A percentile compares a stretch with the other conserved stretches of the same genome.
Evolutionary conservation across 1,139 yeast genomes (phyloP).

Genomic region (Zygosaccharomyces sapae): DNA sequence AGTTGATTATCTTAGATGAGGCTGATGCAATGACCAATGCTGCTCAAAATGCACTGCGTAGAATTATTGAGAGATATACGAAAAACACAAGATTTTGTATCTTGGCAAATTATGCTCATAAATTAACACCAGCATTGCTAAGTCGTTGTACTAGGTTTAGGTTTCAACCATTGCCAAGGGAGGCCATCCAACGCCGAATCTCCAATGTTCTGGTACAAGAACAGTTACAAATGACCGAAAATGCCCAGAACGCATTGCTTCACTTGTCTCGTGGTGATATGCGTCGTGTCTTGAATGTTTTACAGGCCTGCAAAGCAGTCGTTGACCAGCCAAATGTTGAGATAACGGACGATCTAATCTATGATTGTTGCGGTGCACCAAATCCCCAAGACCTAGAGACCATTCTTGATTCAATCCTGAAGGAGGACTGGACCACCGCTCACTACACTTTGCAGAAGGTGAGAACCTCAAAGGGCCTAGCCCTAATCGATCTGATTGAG

Average conservation of each 20-base stretch:
- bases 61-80: slow-evolving; percentile 90
- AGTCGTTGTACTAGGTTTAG: slow-evolving; percentile 95
- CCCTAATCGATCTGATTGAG: slow-evolving; percentile 75
- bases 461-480: slow-evolving; percentile 75
- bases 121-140: slow-evolving; percentile 86
- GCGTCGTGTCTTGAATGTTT: slow-evolving; percentile 89
- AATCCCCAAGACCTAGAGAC: slow-evolving; percentile 79
- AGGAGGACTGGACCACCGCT: slow-evolving; percentile 86
- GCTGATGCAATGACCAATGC: slow-evolving; percentile 99
- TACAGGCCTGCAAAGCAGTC: slow-evolving; percentile 91
- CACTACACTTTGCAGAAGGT: slow-evolving; percentile 58
- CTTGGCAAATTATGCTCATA: slow-evolving; percentile 93
- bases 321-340: slow-evolving; percentile 45
- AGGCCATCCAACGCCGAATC: slow-evolving; percentile 65
- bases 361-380: slow-evolving; percentile 95
- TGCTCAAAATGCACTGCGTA: slow-evolving; percentile 91
- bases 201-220: slow-evolving; percentile 67
- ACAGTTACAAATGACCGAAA: slow-evolving; percentile 50
- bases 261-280: slow-evolving; percentile 83
- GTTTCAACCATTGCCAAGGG: slow-evolving; percentile 72
- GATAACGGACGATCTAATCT: slow-evolving; percentile 70
- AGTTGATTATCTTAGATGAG: slow-evolving; percentile 88
- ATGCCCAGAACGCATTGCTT: slow-evolving; percentile 65
- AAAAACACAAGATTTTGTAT: slow-evolving; percentile 94
- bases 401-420: slow-evolving; percentile 69